Base-by-base conservation (phyloP, 2,329 filamentous ascomycete genomes). In the Pezicula radicicola region DNA sequence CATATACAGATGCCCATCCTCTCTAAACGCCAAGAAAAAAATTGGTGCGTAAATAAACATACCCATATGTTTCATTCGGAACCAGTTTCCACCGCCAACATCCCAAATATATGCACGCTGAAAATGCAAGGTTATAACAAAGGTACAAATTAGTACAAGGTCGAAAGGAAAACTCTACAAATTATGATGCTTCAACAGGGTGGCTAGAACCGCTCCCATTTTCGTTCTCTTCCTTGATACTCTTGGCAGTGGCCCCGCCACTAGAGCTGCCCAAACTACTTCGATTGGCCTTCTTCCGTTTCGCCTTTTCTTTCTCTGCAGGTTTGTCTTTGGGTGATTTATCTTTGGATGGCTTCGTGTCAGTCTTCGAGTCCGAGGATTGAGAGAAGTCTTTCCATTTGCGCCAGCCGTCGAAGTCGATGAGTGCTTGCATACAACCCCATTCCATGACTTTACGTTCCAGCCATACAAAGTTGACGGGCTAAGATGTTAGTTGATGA, bases 391-490 rank as follows among this genome's bases (percentile, higher is more conserved):
- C 89, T 69, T 96, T 96, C 94, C 94, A 99, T 70, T 91, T 91
- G 50, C 92, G 84, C 94, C 94, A 99, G 55, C 94, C 94, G 68
- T 97, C 93, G 68, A 94, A 97, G 74, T 99, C 94, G 65, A 99
- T 97, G 21, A 99, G 80, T 9, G 94, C 94, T 75, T 97, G 94
- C 94, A 99, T 99, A 75, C 94, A 97, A 51, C 94, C 94, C 94
- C 94, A 99, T 77, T 99, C 94, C 73, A 95, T 97, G 61, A 97
- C 92, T 70, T 99, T 99, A 52, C 93, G 85, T 69, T 97, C 91
- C 25, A 99, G 82, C 92, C 93, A 99, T 54, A 95, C 88, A 66
- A 97, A 97, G 68, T 96, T 96, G 60, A 99, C 93, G 18, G 94
- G 94, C 90, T 96, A 45, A 46, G 25, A 30, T 35, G 27, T 21